Evolutionary conservation across 129 eudicot species (phyloP).

Genomic region (Smallanthus sonchifolius): DNA sequence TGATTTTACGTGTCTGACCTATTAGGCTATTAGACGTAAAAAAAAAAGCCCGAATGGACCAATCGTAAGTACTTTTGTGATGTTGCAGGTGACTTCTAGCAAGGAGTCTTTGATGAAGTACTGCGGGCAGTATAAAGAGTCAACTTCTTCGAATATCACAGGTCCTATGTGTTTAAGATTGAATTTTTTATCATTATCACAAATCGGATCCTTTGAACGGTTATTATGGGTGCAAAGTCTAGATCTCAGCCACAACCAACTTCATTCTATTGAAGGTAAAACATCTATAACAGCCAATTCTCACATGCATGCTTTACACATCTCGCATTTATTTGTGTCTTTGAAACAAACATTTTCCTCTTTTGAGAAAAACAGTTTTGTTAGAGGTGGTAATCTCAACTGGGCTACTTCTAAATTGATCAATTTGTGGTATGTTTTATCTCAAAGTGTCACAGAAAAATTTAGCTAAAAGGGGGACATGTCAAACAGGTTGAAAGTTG

Average conservation of each 20-base stretch:
- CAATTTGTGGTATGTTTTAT: not conserved
- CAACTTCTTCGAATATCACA: constrained; percentile 25
- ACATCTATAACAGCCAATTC: not conserved
- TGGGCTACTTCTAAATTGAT: not conserved
- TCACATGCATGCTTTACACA: not conserved
- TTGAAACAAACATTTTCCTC: not conserved
- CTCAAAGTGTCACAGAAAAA: not conserved
- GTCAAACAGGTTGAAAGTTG: not conserved
- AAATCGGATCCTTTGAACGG: constrained; percentile 56
- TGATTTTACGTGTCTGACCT: not conserved
- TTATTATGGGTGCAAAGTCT: constrained; percentile 85
- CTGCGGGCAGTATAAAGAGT: constrained; percentile 49
- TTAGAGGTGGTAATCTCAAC: not conserved
- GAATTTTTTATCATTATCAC: constrained; percentile 56
- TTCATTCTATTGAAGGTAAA: constrained; percentile 83
- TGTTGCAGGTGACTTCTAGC: constrained; percentile 56
- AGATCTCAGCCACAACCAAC: constrained; percentile 91
- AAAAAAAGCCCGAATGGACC: not conserved
- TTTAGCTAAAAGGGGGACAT: not conserved
- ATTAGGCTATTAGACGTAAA: not conserved
- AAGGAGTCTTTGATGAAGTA: constrained; percentile 51
- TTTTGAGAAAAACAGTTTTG: constrained; percentile 5
- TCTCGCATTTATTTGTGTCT: not conserved
- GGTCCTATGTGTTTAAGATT: constrained; percentile 46
- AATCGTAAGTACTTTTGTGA: not conserved